Evolutionary conservation across 768 basidiomycete genomes (phyloP).

Genomic region (Nevesoporus exiguus): DNA sequence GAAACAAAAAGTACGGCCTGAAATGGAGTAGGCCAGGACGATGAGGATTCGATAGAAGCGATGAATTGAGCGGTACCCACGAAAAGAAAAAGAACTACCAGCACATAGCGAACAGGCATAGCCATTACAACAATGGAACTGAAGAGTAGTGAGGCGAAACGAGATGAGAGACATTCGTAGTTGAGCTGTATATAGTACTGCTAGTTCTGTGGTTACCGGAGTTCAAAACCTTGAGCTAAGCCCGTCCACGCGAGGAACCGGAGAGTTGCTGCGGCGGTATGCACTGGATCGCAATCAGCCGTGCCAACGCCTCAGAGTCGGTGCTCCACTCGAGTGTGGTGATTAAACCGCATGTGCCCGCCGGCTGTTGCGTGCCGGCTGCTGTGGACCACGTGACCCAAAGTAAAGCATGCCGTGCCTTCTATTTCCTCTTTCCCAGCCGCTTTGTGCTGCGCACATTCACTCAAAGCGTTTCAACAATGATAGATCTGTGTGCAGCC

Average conservation of each 20-base stretch:
- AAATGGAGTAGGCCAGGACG: background rate
- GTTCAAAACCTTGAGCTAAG: background rate
- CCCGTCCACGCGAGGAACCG: too few relatives aligned
- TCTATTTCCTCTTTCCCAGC: too few relatives aligned
- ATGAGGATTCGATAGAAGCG: background rate
- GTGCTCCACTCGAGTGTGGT: background rate
- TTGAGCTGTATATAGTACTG: slow-evolving; percentile 13
- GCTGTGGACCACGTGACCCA: background rate
- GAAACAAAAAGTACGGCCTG: slow-evolving; percentile 20
- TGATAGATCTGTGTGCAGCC: background rate
- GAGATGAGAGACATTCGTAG: background rate
- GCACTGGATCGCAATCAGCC: background rate
- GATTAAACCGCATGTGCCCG: background rate
- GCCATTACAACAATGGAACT: slow-evolving; percentile 8
- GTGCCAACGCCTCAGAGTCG: background rate
- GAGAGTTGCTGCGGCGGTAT: slow-evolving; percentile 4
- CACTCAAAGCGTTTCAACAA: background rate
- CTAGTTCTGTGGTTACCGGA: background rate
- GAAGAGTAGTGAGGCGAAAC: background rate
- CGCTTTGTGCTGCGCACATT: background rate
- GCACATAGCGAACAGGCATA: slow-evolving; percentile 21
- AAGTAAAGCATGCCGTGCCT: too few relatives aligned
- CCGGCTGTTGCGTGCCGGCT: background rate
- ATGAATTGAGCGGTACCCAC: slow-evolving; percentile 13
- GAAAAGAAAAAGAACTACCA: slow-evolving; percentile 13